These are phyloP conservation scores for Phytophthora litchii DNA, from an alignment of 352 stramenopile species.

Conservation along the genomic window DNA sequence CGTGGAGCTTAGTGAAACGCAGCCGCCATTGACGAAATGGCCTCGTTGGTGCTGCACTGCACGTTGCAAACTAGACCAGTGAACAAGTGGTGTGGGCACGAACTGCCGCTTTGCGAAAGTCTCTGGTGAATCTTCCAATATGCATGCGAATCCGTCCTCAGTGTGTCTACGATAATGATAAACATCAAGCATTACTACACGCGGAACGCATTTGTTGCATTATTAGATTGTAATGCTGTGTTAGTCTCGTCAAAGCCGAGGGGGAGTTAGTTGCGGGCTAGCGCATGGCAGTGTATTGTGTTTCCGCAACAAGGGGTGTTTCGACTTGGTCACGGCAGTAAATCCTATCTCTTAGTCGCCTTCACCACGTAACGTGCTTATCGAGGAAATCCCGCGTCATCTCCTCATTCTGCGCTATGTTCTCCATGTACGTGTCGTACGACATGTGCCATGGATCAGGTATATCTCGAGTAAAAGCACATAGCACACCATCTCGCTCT, in stretches of 20 bases:
- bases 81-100: neutral
- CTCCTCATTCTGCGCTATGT: constrained; percentile 75
- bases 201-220: neutral
- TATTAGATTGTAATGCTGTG: neutral
- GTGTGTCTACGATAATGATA: too few relatives aligned
- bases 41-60: neutral
- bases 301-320: neutral
- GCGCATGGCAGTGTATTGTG: neutral
- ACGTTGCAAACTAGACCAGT: neutral
- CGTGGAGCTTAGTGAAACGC: constrained; percentile 4
- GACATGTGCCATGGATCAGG: constrained; percentile 86
- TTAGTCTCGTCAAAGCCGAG: neutral
- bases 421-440: constrained; percentile 86
- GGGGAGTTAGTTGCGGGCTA: too few relatives aligned
- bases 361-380: constrained; percentile 56
- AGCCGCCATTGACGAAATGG: neutral
- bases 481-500: constrained; percentile 61
- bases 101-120: neutral
- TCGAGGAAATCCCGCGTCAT: constrained; percentile 80
- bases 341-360: neutral
- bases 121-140: neutral
- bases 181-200: too few relatives aligned
- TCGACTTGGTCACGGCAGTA: too few relatives aligned
- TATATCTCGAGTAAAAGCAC: constrained; percentile 64
- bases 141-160: too few relatives aligned